Evolutionary conservation across 306 rosid genomes (phyloP).

Genomic region (Vigna trinervia): DNA sequence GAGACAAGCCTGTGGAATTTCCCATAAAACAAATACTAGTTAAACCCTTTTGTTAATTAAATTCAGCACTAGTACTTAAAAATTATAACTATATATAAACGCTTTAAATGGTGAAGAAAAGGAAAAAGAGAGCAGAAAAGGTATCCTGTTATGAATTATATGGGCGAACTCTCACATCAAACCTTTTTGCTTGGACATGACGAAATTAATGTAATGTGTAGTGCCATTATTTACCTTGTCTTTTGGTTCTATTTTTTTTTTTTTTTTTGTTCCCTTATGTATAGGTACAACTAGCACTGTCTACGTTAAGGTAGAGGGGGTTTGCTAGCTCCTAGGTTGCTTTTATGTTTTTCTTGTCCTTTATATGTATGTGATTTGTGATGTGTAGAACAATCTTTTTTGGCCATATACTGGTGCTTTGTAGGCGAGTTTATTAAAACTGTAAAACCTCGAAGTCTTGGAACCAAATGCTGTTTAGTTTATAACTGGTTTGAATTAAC

Average conservation of each 20-base stretch:
- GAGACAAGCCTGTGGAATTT: slow-evolving; percentile 48
- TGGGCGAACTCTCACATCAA: slow-evolving; percentile 47
- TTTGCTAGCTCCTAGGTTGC: not conserved
- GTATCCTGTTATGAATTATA: slow-evolving; percentile 38
- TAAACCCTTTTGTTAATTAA: not conserved
- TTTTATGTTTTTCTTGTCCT: not conserved
- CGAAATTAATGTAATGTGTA: slow-evolving; percentile 25
- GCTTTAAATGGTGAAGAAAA: not conserved
- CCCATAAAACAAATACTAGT: not conserved
- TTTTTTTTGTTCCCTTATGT: not conserved
- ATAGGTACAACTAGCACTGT: not conserved
- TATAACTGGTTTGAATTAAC: not conserved
- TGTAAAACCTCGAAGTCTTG: not conserved
- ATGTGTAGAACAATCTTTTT: not conserved
- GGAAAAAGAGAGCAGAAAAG: not conserved
- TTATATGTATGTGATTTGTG: not conserved
- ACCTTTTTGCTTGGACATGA: slow-evolving; percentile 39
- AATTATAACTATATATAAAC: not conserved
- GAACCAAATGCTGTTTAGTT: not conserved
- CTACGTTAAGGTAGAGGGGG: not conserved
- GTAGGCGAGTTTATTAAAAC: not conserved
- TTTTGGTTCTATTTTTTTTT: not conserved
- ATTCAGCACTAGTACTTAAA: not conserved
- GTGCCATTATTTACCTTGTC: not conserved
- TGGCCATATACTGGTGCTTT: not conserved